These are phyloP conservation scores for Phytopythium cucurbitacearum DNA, from an alignment of 352 stramenopile species.

Conservation along the genomic window DNA sequence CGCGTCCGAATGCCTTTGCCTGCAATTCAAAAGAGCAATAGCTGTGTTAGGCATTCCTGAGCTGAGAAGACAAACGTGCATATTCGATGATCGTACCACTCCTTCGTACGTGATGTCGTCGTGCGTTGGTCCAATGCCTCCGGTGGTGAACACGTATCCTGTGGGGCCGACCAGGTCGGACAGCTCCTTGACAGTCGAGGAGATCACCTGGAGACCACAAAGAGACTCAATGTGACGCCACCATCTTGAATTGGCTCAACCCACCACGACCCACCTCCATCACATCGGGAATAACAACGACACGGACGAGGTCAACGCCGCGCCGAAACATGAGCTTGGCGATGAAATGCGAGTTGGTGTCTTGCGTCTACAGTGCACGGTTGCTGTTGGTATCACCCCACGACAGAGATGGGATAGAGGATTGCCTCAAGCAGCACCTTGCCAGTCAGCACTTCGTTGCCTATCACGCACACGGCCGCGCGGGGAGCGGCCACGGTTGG, in stretches of 20 bases:
- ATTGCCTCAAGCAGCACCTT: slow-evolving; percentile 27
- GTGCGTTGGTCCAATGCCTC: slow-evolving; percentile 80
- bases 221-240: background rate
- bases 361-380: slow-evolving; percentile 48
- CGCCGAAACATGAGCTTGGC: slow-evolving; percentile 76
- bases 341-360: slow-evolving; percentile 85
- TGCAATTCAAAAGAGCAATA: slow-evolving; percentile 16
- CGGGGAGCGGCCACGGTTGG: slow-evolving; percentile 22
- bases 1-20: slow-evolving; percentile 70
- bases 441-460: slow-evolving; percentile 73
- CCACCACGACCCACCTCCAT: slow-evolving; percentile 33
- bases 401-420: background rate
- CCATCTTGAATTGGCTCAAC: background rate
- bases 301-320: slow-evolving; percentile 71
- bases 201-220: slow-evolving; percentile 39
- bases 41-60: background rate
- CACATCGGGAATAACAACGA: slow-evolving; percentile 79
- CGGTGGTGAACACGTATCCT: slow-evolving; percentile 86
- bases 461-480: slow-evolving; percentile 77
- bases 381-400: background rate
- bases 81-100: slow-evolving; percentile 26
- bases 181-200: slow-evolving; percentile 65
- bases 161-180: slow-evolving; percentile 63
- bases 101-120: slow-evolving; percentile 88
- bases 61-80: slow-evolving; percentile 1